These are phyloP conservation scores for Solanum dulcamara DNA, from an alignment of 257 asterid species.

Conservation along the genomic window DNA sequence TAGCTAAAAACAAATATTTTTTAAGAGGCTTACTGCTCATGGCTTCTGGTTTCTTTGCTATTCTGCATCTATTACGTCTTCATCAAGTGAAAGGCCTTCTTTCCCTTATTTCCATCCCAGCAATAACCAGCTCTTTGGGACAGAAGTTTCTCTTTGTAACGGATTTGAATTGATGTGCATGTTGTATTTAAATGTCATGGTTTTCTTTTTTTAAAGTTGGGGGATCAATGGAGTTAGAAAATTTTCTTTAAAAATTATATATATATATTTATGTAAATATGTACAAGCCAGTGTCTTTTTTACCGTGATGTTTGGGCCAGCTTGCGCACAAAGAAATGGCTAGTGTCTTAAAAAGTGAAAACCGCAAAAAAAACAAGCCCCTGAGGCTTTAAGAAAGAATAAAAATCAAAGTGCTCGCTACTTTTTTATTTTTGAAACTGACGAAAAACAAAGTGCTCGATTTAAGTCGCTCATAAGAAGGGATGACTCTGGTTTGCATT, in stretches of 20 bases:
- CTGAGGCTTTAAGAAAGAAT: neutral
- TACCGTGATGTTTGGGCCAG: neutral
- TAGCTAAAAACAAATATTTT: neutral
- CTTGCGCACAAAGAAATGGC: neutral
- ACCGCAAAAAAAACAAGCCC: neutral
- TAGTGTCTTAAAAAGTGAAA: neutral
- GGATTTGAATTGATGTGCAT: neutral
- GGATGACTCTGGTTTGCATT: neutral
- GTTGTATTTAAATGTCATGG: neutral
- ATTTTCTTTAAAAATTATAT: neutral
- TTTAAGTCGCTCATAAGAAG: neutral
- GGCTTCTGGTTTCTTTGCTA: neutral
- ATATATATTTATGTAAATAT: neutral
- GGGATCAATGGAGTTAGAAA: neutral
- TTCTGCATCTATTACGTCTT: neutral
- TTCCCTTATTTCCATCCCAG: neutral
- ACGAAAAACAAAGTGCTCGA: neutral
- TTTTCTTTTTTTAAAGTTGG: neutral
- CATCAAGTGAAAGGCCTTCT: neutral
- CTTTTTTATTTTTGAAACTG: too few relatives aligned
- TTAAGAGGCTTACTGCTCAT: neutral
- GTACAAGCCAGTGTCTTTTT: neutral
- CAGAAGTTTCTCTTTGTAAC: neutral
- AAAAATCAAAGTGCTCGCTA: neutral
- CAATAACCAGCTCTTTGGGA: neutral